phyloP scores from a whole-genome alignment of 75 land plant species.

The Ceratopteris richardii region DNA sequence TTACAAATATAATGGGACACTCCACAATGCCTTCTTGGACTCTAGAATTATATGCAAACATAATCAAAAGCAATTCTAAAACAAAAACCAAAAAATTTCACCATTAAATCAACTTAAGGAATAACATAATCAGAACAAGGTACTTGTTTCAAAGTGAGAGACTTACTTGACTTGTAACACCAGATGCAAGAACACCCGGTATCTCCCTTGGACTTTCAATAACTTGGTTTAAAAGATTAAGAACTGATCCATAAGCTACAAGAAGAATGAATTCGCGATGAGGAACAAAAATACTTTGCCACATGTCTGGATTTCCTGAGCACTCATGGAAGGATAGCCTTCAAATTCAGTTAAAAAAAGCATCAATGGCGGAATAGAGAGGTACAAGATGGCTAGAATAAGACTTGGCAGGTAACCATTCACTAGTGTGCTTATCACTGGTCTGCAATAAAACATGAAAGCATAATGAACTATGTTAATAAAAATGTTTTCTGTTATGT shows the following conservation, averaged over 20 bases:
- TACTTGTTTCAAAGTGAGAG: too few species aligned
- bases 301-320: slow-evolving; percentile 68
- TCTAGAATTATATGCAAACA: too few species aligned
- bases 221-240: slow-evolving; percentile 24
- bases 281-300: slow-evolving; percentile 64
- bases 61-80: too few species aligned
- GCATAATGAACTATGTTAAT: too few species aligned
- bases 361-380: slow-evolving; percentile 69
- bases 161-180: slow-evolving; percentile 86
- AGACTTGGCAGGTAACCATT: slow-evolving; percentile 93
- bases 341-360: slow-evolving; percentile 55
- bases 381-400: slow-evolving; percentile 50
- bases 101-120: too few species aligned
- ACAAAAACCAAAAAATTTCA: too few species aligned
- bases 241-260: slow-evolving; percentile 60
- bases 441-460: slow-evolving; percentile 32
- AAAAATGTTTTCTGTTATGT: too few species aligned
- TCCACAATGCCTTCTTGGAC: too few species aligned
- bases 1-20: too few species aligned
- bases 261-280: slow-evolving; percentile 80
- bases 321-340: slow-evolving; percentile 71
- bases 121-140: too few species aligned
- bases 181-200: slow-evolving; percentile 68
- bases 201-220: slow-evolving; percentile 71
- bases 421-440: slow-evolving; percentile 55